phyloP scores from a whole-genome alignment of 2,329 filamentous ascomycete species.

The Claviceps capensis region DNA sequence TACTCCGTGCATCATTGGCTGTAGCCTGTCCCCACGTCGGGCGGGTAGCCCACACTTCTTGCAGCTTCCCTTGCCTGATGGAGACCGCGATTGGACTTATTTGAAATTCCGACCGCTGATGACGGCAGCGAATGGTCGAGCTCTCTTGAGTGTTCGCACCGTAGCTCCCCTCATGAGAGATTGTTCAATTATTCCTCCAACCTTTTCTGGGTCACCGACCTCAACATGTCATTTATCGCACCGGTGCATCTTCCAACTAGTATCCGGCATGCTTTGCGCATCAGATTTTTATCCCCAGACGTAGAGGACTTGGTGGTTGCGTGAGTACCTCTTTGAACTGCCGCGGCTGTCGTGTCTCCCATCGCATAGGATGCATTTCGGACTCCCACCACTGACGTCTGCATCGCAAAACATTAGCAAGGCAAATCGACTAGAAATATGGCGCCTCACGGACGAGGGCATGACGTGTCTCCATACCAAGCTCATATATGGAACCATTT shows the following conservation, averaged over 20 bases:
- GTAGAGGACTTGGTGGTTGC: constrained; percentile 77
- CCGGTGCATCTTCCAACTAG: constrained; percentile 88
- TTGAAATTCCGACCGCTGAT: not conserved
- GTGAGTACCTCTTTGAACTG: constrained; percentile 37
- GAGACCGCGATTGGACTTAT: not conserved
- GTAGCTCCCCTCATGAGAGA: constrained; percentile 15
- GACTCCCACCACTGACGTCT: not conserved
- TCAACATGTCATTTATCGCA: constrained; percentile 77
- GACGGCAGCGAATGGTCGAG: constrained; percentile 10
- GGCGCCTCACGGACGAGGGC: constrained; percentile 51
- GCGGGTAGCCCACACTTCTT: not conserved
- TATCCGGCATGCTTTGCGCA: constrained; percentile 74
- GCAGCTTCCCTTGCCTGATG: not conserved
- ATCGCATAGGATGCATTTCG: not conserved
- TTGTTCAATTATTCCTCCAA: not conserved
- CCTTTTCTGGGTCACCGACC: constrained; percentile 1
- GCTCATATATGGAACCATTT: constrained; percentile 71
- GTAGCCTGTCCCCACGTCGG: not conserved
- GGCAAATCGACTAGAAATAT: constrained; percentile 76
- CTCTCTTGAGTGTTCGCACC: constrained; percentile 6
- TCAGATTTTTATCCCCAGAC: constrained; percentile 58
- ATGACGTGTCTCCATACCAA: constrained; percentile 54
- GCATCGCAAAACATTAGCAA: constrained; percentile 39
- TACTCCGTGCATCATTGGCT: too few relatives aligned
- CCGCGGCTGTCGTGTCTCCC: not conserved